Percentiles rank a stretch among this genome's conserved stretches.
Evolutionary conservation across 176 grass and related monocot genomes (phyloP).

Genomic region (Miscanthus lutarioriparius): DNA sequence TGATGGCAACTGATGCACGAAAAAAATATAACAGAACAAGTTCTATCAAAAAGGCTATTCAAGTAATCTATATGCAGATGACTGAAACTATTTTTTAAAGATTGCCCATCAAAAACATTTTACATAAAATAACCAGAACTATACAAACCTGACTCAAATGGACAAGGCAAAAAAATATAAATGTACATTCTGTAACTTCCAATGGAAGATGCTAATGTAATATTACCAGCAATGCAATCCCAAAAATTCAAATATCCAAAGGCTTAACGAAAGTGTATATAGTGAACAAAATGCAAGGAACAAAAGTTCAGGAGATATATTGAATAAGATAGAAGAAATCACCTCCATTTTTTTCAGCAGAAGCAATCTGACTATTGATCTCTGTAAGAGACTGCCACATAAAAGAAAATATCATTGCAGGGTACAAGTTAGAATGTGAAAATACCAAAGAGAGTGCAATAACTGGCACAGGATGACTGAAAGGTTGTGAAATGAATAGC

Average conservation of each 20-base stretch:
- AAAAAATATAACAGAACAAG: background rate
- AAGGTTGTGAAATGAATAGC: background rate
- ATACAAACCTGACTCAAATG: conserved; percentile 9
- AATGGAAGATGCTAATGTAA: conserved; percentile 16
- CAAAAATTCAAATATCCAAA: conserved; percentile 4
- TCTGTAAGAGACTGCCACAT: conserved; percentile 68
- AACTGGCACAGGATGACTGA: background rate
- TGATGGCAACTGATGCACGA: background rate
- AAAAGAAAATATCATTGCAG: conserved; percentile 21
- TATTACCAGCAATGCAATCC: background rate
- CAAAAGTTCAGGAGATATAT: background rate
- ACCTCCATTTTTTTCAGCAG: conserved; percentile 93
- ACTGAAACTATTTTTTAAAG: conserved; percentile 13
- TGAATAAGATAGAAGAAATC: conserved; percentile 33
- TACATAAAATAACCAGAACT: background rate
- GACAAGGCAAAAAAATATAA: background rate
- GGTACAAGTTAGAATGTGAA: conserved; percentile 28
- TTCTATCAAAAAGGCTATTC: background rate
- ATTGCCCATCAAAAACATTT: background rate
- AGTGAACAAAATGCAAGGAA: background rate
- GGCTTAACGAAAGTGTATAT: background rate
- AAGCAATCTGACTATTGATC: conserved; percentile 83
- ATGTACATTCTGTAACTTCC: background rate
- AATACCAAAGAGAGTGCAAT: background rate
- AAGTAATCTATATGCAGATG: background rate